Evolutionary conservation across 192 early-diverging fungal genomes (phyloP).

Genomic region (Physocladia obscura): DNA sequence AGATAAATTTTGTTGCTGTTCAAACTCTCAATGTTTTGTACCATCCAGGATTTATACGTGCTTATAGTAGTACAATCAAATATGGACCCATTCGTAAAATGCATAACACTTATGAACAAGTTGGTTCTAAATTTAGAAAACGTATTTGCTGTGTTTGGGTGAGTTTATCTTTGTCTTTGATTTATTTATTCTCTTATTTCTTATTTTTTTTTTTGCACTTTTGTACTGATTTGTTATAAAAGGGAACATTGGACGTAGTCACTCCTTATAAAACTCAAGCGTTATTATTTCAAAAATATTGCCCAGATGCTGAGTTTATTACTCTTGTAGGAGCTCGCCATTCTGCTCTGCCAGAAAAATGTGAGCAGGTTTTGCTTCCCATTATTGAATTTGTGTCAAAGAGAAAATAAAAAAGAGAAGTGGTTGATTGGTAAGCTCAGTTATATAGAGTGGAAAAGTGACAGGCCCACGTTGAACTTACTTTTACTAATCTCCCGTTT

Average conservation of each 20-base stretch:
- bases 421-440: too few species aligned
- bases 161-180: neutral
- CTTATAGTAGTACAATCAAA: neutral
- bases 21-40: conserved; percentile 3
- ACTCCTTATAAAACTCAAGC: neutral
- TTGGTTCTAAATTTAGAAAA: neutral
- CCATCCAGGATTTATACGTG: conserved; percentile 18
- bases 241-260: neutral
- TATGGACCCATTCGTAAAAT: neutral
- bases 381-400: neutral
- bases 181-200: too few species aligned
- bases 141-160: conserved; percentile 12
- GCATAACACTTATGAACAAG: neutral
- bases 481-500: too few species aligned
- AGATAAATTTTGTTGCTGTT: neutral
- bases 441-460: too few species aligned
- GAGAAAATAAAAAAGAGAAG: too few species aligned
- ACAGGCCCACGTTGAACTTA: too few species aligned
- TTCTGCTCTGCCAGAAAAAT: neutral
- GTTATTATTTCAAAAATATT: neutral
- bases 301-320: neutral
- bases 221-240: too few species aligned
- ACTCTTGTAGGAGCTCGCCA: neutral
- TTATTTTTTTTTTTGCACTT: neutral
- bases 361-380: neutral